phyloP scores from a whole-genome alignment of 306 rosid species.

The Trifolium subterraneum region DNA sequence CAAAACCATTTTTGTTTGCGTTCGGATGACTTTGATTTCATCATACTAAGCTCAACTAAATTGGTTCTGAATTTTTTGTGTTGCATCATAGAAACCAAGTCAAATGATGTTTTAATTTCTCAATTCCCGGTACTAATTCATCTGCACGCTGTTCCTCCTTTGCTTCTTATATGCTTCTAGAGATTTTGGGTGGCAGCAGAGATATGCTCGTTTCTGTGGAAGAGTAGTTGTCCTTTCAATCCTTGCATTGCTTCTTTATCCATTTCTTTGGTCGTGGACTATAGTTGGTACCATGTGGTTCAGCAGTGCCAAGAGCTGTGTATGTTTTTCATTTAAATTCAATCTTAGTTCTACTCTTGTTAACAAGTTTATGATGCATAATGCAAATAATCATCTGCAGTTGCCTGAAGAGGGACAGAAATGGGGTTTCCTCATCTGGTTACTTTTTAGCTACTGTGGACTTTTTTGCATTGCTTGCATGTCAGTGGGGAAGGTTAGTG shows the following conservation, averaged over 20 bases:
- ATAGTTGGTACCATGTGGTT: constrained; percentile 91
- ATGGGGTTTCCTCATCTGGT: constrained; percentile 99
- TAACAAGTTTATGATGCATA: constrained; percentile 35
- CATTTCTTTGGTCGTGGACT: constrained; percentile 99
- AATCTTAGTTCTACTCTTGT: constrained; percentile 24
- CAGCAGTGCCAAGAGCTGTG: constrained; percentile 74
- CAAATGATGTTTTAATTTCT: constrained; percentile 35
- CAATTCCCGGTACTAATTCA: constrained; percentile 28
- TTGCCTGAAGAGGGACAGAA: constrained; percentile 91
- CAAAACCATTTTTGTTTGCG: constrained; percentile 26
- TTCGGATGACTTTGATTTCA: constrained; percentile 27
- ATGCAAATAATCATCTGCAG: constrained; percentile 57
- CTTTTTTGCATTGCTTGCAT: constrained; percentile 84
- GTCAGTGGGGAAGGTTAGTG: constrained; percentile 91
- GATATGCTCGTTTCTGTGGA: constrained; percentile 97
- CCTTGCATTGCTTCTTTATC: constrained; percentile 82
- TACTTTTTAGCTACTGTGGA: constrained; percentile 95
- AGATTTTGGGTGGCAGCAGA: constrained; percentile 98
- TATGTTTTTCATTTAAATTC: constrained; percentile 51
- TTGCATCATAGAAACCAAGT: constrained; percentile 32
- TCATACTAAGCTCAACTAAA: constrained; percentile 11
- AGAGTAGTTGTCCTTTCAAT: constrained; percentile 86
- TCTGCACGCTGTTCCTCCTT: background rate
- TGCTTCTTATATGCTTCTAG: constrained; percentile 51
- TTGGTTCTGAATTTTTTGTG: constrained; percentile 27